Evolutionary conservation across 1,284 basidiomycete species (phyloP), one percentile per base, ranked within the genome.

Genomic region (Spongiforma sp.): DNA sequence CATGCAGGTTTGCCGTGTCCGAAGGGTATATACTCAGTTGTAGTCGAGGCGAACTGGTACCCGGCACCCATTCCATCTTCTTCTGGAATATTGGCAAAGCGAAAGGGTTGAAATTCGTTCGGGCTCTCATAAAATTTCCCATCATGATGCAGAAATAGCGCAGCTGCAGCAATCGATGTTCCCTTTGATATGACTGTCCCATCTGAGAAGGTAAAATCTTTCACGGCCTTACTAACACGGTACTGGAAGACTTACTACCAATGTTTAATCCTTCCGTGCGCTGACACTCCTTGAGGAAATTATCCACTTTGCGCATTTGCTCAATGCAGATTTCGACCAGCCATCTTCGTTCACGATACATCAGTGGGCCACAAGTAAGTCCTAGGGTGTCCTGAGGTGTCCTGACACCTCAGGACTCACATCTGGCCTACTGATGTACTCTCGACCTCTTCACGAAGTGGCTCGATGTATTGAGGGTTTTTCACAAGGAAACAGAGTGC

Each of bases 231-330:
- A 76, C 80, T 82, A 12, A 28, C 32, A 19, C 12, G 19, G 2
- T 7, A n/a, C n/a, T n/a, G n/a, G n/a, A n/a, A n/a, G n/a, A 24
- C 46, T 69, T 69, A 80, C n/a, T n/a, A n/a, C 80, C 19, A 19
- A 64, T 37, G 48, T 62, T 67, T 10, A 77, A 21, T 0, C 77
- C 75, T 36, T 77, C 72, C 19, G 77, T 61, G 43, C 57, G 57
- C n/a, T 79, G 76, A 1, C 76, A 73, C 67, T 86, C 84, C 48
- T 74, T 77, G 21, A 86, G 34, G 68, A 85, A 83, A 64, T 83
- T 84, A 67, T 86, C 84, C 3, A 83, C 57, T 63, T 78, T 82
- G 36, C 68, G 68, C 81, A 85, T 80, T 59, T 79, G 41, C 67
- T 72, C 36, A 85, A 56, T 0, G 79, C 75, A 2, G 58, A 67